Evolutionary conservation across 768 basidiomycete species (phyloP).

Genomic region (Gelatoporia subvermispora): DNA sequence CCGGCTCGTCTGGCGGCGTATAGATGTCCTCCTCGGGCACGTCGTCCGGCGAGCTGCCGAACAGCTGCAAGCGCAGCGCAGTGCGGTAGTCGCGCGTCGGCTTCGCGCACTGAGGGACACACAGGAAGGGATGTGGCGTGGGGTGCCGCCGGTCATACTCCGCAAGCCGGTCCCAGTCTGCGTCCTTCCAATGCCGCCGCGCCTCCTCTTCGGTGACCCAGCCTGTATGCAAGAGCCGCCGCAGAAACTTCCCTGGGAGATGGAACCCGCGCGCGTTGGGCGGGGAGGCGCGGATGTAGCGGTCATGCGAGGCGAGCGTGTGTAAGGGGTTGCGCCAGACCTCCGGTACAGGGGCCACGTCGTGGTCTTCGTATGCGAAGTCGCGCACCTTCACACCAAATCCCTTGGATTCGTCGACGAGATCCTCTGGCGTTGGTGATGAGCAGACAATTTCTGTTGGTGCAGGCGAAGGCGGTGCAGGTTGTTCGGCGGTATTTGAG

Average conservation of each 20-base stretch:
- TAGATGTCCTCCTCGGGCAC: slow-evolving; percentile 19
- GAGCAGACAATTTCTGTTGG: slow-evolving; percentile 23
- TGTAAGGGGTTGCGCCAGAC: slow-evolving; percentile 19
- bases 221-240: slow-evolving; percentile 21
- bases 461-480: slow-evolving; percentile 19
- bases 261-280: slow-evolving; percentile 2
- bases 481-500: too few relatives aligned
- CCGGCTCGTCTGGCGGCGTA: slow-evolving; percentile 19
- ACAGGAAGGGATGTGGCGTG: slow-evolving; percentile 21
- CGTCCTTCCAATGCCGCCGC: slow-evolving; percentile 12
- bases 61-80: slow-evolving; percentile 10
- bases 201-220: slow-evolving; percentile 25
- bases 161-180: too few relatives aligned
- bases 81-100: slow-evolving; percentile 21
- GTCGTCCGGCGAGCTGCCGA: slow-evolving; percentile 10
- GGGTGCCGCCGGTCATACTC: slow-evolving; percentile 18
- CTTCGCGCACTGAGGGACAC: slow-evolving; percentile 5
- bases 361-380: slow-evolving; percentile 19
- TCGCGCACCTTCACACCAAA: slow-evolving; percentile 30
- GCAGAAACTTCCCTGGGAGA: slow-evolving; percentile 17
- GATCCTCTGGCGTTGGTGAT: slow-evolving; percentile 2
- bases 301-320: slow-evolving; percentile 22
- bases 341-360: slow-evolving; percentile 15
- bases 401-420: slow-evolving; percentile 10
- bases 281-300: slow-evolving; percentile 20